Base-by-base conservation (phyloP, 2,329 filamentous ascomycete species). In the Aspergillus pseudotamarii region DNA sequence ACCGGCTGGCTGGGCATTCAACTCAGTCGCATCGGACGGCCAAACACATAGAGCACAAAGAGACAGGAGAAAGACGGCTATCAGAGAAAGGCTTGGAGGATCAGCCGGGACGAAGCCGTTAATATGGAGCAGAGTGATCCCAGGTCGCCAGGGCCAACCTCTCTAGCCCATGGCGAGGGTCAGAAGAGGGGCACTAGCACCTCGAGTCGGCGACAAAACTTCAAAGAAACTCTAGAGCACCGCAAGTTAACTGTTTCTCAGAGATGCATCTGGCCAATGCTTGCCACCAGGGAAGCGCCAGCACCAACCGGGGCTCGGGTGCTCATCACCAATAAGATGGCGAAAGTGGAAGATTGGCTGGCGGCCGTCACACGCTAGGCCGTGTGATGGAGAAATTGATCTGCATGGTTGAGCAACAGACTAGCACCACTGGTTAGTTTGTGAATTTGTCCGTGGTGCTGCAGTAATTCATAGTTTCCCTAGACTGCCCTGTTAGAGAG, bases 1-100 rank as follows among this genome's bases (percentile, higher is more conserved):
- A 66, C 76, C 76, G 71, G 76, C 76, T 78, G 74, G 77, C 73
- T 72, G 68, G 60, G 66, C 65, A 66, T 71, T 71, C 73, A 77
- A 69, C 66, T 62, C 68, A 68, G 65, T 73, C 62, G 64, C 72
- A 74, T 72, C 64, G 62, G 65, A 69, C 56, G 28, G 50, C 16
- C 26, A 32, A 60, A 38, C 21, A 43, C 32, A 21, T 30, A 54
- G n/a, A 61, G 34, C 48, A 63, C 57, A 63, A 48, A 64, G 59
- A 66, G 58, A 38, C 63, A 64, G 46, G 32, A 66, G 67, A 64
- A 61, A 61, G 54, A 64, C 51, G 59, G 61, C 21, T 38, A 26
- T 26, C 51, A 55, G 21, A 50, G 28, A 14, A 55, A 59, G 63
- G 59, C 64, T 64, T 70, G 65, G 67, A 63, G 66, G 64, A 68